Evolutionary conservation across 139 green algal genomes (phyloP), one percentile per base, ranked within the genome.

Genomic region (Coelastrella sp.): DNA sequence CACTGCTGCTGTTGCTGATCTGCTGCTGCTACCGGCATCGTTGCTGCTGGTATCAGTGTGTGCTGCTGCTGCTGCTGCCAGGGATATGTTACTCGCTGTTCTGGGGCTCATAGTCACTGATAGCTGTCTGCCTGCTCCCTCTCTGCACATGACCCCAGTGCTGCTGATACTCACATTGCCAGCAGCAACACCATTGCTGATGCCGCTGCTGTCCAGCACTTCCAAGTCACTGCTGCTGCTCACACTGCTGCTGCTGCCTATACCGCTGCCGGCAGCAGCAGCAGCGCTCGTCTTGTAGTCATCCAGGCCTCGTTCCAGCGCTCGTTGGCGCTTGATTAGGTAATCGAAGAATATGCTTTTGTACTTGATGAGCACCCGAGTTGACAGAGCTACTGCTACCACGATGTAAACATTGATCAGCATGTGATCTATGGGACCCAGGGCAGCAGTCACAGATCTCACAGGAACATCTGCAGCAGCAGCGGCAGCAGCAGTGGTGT

Each of bases 341-440:
- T n/a, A 68, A 6, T 81, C 50, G 6, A 81, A 34, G 4, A 27
- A 23, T 3, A 81, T 48, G 13, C 19, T 34, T 50, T 81, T 81
- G 27, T 59, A 81, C 50, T 67, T 67, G 30, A 57, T 81, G 4
- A 81, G 73, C 17, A 81, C 50, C 7, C 73, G 73, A 1, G 73
- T 48, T 13, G 32, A 35, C 8, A 68, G 30, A 19, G 34, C 48
- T 5, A 67, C 73, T 37, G 73, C 73, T 3, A 81, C 35, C 17
- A 81, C 73, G 45, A 37, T 68, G 50, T 81, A 81, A 4, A 81
- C 34, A 3, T 32, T 38, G 30, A 81, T 37, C 2, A 81, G 50
- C 19, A 30, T 9, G 15, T 66, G 32, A 32, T 81, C 73, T 9
- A 81, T 40, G 32, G 73, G 73, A 5, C 30, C 73, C 4, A 81